Base-by-base conservation (phyloP, 2,329 filamentous ascomycete genomes). In the Cephalotrichum gorgonifer region DNA sequence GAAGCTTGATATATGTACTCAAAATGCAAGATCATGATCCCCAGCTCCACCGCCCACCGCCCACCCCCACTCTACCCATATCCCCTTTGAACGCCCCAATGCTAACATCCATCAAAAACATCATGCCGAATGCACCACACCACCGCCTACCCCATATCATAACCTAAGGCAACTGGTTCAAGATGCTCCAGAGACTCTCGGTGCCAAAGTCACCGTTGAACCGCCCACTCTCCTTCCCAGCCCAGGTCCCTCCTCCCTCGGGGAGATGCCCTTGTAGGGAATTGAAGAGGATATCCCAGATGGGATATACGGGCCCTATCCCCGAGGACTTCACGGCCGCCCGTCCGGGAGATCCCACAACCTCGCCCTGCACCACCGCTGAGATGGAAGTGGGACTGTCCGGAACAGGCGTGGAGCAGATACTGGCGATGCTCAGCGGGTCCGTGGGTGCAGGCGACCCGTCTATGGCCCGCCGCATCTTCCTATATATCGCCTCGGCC, bases 201-300 rank as follows among this genome's bases (percentile, higher is more conserved):
- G 68, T 68, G 3, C 69, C 70, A 61, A 78, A 77, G 50, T 71
- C 74, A 2, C 76, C 76, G 23, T 71, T 75, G 61, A 79, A 79
- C 51, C 74, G 68, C 71, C 71, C 75, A 45, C 42, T 33, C 26
- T 35, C 26, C 26, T 31, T 28, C 11, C 26, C 43, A 7, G 9
- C 23, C 41, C 25, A 25, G 22, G 25, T 15, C 22, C 22, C 22
- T 14, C 20, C 35, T 9, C 9, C 35, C 2, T 43, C 25, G 22
- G 22, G 7, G 11, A 25, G 5, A 3, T 25, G 12, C 5, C 41
- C 41, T 23, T 23, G 15, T n/a, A 43, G n/a, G 4, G 41, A 43
- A n/a, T 43, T 15, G 23, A 26, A 43, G 8, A 43, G 22, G 25
- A 43, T 43, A 26, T 43, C 41, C 41, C 22, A 26, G 12, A 43